A percentile compares a stretch with the other conserved stretches of the same genome.
phyloP scores from a whole-genome alignment of 1,284 basidiomycete genomes.

The Mycosarcoma mackinlayi region DNA sequence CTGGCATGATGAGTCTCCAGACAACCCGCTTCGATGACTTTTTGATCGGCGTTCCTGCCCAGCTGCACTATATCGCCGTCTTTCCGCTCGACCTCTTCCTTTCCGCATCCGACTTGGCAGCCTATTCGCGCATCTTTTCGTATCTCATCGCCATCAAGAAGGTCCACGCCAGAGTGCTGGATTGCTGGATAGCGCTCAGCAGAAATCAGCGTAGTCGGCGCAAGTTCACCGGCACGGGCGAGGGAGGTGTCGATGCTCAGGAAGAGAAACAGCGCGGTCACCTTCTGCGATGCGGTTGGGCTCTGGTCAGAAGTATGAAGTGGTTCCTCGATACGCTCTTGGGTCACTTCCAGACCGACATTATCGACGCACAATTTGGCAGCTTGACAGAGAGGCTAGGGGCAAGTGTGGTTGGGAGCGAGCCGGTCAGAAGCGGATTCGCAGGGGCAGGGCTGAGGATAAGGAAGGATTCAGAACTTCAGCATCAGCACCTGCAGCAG shows the following conservation, averaged over 20 bases:
- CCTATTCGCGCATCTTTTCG: slow-evolving; percentile 81
- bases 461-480: slow-evolving; percentile 32
- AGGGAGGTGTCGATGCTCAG: slow-evolving; percentile 78
- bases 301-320: slow-evolving; percentile 83
- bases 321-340: slow-evolving; percentile 86
- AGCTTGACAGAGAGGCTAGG: slow-evolving; percentile 75
- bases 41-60: slow-evolving; percentile 45
- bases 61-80: slow-evolving; percentile 48
- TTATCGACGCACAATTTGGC: slow-evolving; percentile 84
- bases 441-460: slow-evolving; percentile 5
- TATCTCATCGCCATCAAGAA: slow-evolving; percentile 85
- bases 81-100: slow-evolving; percentile 93
- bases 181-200: slow-evolving; percentile 83
- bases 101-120: slow-evolving; percentile 77
- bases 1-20: background rate
- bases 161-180: slow-evolving; percentile 80
- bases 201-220: slow-evolving; percentile 82
- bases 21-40: slow-evolving; percentile 51
- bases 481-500: background rate
- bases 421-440: slow-evolving; percentile 1
- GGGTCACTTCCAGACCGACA: slow-evolving; percentile 80
- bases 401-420: slow-evolving; percentile 1
- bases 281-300: slow-evolving; percentile 83
- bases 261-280: slow-evolving; percentile 73
- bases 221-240: slow-evolving; percentile 84